Evolutionary conservation across 1,284 basidiomycete genomes (phyloP).

Genomic region (Malassezia pachydermatis): DNA sequence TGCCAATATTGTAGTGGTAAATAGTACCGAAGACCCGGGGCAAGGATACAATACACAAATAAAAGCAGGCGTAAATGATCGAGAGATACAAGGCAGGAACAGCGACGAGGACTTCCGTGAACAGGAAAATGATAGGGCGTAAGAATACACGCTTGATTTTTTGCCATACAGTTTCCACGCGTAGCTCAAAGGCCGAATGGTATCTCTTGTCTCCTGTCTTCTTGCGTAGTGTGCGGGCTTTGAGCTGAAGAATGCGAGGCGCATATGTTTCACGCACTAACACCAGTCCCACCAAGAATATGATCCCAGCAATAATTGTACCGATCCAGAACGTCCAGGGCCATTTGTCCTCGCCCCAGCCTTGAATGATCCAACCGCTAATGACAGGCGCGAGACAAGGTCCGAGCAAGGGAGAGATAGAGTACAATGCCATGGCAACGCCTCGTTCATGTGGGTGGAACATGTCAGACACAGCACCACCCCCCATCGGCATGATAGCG

Average conservation of each 20-base stretch:
- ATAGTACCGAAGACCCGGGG: constrained; percentile 55
- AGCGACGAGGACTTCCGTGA: constrained; percentile 52
- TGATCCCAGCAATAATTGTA: constrained; percentile 21
- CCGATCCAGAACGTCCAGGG: constrained; percentile 18
- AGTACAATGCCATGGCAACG: constrained; percentile 49
- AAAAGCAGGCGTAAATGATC: constrained; percentile 44
- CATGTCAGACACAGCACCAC: constrained; percentile 62
- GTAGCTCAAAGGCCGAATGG: constrained; percentile 26
- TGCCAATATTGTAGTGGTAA: constrained; percentile 51
- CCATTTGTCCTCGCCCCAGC: constrained; percentile 13
- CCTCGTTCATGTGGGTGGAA: constrained; percentile 56
- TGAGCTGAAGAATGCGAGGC: constrained; percentile 55
- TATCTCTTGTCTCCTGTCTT: constrained; percentile 35
- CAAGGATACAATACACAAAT: constrained; percentile 60
- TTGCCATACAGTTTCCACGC: constrained; percentile 41
- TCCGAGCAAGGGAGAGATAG: constrained; percentile 52
- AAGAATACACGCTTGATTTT: constrained; percentile 47
- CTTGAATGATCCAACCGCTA: constrained; percentile 17
- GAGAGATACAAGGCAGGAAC: constrained; percentile 53
- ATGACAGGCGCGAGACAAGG: constrained; percentile 18
- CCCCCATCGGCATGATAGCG: constrained; percentile 48
- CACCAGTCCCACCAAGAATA: constrained; percentile 54
- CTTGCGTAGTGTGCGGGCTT: constrained; percentile 18
- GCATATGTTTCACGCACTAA: constrained; percentile 61
- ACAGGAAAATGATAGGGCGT: constrained; percentile 53